These are phyloP conservation scores for Cryptomeria japonica DNA, from an alignment of 75 land plant genomes.

Conservation along the genomic window DNA sequence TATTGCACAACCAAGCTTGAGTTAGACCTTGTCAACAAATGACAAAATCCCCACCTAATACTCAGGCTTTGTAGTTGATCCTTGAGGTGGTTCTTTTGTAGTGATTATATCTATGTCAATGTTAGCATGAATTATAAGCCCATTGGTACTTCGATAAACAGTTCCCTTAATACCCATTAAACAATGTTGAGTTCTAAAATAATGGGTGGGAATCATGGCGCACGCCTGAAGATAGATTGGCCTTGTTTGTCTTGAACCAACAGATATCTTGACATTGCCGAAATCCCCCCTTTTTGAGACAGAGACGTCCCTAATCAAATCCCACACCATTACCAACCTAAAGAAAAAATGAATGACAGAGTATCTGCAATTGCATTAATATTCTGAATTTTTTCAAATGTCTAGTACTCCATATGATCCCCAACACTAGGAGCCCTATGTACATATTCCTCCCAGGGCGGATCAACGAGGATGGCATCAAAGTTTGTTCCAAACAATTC, in stretches of 20 bases:
- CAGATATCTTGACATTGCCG: constrained; percentile 97
- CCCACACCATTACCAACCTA: too few relatives aligned
- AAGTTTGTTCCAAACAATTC: constrained; percentile 96
- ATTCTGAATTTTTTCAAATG: constrained; percentile 86
- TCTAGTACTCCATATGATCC: constrained; percentile 96
- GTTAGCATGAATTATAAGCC: constrained; percentile 98
- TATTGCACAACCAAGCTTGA: too few relatives aligned
- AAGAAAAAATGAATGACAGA: too few relatives aligned
- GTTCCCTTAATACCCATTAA: constrained; percentile 99
- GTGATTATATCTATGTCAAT: constrained; percentile 99
- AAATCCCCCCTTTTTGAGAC: constrained; percentile 99
- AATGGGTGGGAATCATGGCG: constrained; percentile 91
- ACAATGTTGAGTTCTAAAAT: constrained; percentile 94
- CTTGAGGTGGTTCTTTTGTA: constrained; percentile 92
- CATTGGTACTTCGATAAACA: constrained; percentile 94
- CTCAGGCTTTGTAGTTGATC: too few relatives aligned
- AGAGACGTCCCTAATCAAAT: too few relatives aligned
- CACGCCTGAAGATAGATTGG: constrained; percentile 81
- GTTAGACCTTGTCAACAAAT: too few relatives aligned
- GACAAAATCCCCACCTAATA: too few relatives aligned
- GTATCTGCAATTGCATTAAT: too few relatives aligned
- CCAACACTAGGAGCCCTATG: constrained; percentile 96
- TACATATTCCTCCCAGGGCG: constrained; percentile 99
- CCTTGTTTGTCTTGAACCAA: constrained; percentile 95
- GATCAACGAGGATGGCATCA: constrained; percentile 97